Evolutionary conservation across 2,329 filamentous ascomycete genomes (phyloP), one percentile per base, ranked within the genome.

Genomic region (Penicillium freii): DNA sequence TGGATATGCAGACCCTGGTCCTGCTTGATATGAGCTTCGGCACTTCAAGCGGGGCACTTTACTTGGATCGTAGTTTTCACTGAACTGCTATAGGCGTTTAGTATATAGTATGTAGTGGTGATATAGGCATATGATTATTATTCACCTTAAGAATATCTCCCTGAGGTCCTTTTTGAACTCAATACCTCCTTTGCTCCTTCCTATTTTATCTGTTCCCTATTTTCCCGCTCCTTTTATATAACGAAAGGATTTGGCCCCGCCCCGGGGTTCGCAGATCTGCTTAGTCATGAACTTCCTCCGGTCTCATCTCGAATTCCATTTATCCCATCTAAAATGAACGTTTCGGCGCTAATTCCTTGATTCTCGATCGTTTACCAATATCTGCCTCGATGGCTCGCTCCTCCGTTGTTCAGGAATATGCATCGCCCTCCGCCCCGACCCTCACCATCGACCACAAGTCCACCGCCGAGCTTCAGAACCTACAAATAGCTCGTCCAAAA

Each of bases 401-500:
- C 36, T 72, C 77, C 54, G 73, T 80, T 56, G 79, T 81, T 48
- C 78, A 81, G 62, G 80, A 82, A 63, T 81, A 82, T 65, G 74
- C 77, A 51, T 69, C 75, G 49, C 75, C 75, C 33, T 69, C 72
- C 38, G 58, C 67, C 47, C 69, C 75, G 62, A 82, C 77, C 57
- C 75, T 78, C 74, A 83, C 71, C 36, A 65, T 78, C 63, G 78
- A 80, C 61, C 73, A 77, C 34, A 82, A 85, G 62, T 80, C 84
- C 65, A 73, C 77, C 47, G 72, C 78, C 53, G 80, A 83, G 63
- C 80, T 82, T 40, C 80, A 84, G 59, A 75, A 80, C 60, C 80
- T 90, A 74, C 88, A 87, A 65, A 90, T 97, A 69, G 85, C 86
- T 51, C 84, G 87, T 36, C 92, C 93, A 1, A 87, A 89, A 70